These are phyloP conservation scores for Rhodotorula sp. DNA, from an alignment of 1,284 basidiomycete genomes.

Conservation along the genomic window DNA sequence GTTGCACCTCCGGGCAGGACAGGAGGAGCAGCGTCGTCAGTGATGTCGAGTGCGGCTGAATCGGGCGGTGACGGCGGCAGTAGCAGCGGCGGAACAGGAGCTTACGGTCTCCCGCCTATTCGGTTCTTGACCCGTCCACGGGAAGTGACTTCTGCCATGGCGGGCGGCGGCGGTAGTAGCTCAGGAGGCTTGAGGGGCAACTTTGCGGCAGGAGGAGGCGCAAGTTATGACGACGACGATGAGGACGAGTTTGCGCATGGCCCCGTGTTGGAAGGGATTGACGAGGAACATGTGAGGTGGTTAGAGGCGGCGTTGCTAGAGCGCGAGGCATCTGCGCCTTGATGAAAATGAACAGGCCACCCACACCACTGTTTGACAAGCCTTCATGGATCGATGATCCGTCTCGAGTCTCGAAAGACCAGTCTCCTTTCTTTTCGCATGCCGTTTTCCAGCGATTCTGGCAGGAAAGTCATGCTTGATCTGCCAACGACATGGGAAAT, in stretches of 20 bases:
- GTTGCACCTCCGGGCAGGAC: neutral
- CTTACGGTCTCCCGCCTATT: conserved; percentile 20
- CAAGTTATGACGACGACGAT: neutral
- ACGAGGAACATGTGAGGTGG: neutral
- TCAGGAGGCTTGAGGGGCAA: neutral
- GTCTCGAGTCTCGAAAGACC: too few relatives aligned
- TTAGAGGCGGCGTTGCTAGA: neutral
- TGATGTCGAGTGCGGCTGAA: conserved; percentile 7
- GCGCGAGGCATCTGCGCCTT: neutral
- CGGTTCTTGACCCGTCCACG: conserved; percentile 17
- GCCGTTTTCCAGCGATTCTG: too few relatives aligned
- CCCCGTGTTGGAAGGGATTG: neutral
- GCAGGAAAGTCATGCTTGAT: too few relatives aligned
- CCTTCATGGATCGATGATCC: too few relatives aligned
- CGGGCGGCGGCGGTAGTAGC: neutral
- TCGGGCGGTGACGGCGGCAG: neutral
- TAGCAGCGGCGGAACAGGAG: conserved; percentile 1
- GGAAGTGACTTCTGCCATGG: neutral
- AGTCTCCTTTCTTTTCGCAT: too few relatives aligned
- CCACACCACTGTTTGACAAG: neutral
- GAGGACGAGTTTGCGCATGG: conserved; percentile 2
- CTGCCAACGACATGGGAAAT: too few relatives aligned
- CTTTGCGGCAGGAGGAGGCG: too few relatives aligned
- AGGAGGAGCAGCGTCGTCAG: conserved; percentile 7
- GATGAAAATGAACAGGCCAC: neutral